A percentile compares a stretch with the other conserved stretches of the same genome.
Evolutionary conservation across 176 grass and related monocot genomes (phyloP).

Genomic region (Hyparrhenia diplandra): DNA sequence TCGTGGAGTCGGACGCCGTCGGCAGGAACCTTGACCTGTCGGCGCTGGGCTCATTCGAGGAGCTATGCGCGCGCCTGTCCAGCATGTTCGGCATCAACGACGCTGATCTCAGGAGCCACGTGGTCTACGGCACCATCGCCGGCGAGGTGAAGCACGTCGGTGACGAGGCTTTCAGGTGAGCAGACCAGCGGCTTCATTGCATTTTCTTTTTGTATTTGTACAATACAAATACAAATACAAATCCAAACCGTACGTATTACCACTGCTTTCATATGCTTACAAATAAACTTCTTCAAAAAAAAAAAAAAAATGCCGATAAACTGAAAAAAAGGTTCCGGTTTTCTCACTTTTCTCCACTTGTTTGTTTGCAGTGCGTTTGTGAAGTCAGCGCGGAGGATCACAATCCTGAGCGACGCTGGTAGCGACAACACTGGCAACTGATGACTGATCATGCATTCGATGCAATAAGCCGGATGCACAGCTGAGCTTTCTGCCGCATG

Average conservation of each 20-base stretch:
- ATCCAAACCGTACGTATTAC: too few species aligned
- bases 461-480: slow-evolving; percentile 31
- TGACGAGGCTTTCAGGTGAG: slow-evolving; percentile 81
- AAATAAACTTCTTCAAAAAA: too few species aligned
- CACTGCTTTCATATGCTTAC: not conserved
- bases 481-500: slow-evolving; percentile 3
- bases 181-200: not conserved
- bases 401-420: slow-evolving; percentile 56
- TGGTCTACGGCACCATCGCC: slow-evolving; percentile 52
- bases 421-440: slow-evolving; percentile 52
- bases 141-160: slow-evolving; percentile 63
- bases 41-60: slow-evolving; percentile 64
- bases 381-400: slow-evolving; percentile 79
- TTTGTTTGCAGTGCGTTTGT: slow-evolving; percentile 78
- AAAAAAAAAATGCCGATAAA: too few species aligned
- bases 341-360: too few species aligned
- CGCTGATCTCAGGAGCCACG: slow-evolving; percentile 48
- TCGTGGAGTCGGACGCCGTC: slow-evolving; percentile 71
- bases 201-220: not conserved
- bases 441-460: not conserved
- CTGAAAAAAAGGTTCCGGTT: not conserved
- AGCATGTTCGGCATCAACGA: slow-evolving; percentile 66
- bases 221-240: too few species aligned
- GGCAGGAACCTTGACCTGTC: slow-evolving; percentile 78
- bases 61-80: slow-evolving; percentile 55